Evolutionary conservation across 2,329 filamentous ascomycete genomes (phyloP).

Genomic region (Cladophialophora psammophila): DNA sequence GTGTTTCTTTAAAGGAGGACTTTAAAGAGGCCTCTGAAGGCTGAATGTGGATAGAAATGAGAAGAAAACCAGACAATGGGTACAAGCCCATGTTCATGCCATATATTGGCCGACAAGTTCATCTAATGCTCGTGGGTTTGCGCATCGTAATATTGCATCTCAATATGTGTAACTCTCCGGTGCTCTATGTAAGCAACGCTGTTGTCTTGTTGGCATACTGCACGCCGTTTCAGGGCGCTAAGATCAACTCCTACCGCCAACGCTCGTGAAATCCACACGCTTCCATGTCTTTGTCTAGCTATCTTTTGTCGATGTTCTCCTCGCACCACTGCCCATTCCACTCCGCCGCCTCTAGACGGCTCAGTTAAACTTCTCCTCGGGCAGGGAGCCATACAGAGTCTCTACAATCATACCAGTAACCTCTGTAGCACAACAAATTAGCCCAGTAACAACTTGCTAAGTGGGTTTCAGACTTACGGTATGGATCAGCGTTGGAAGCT

Average conservation of each 20-base stretch:
- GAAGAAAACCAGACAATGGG: too few species aligned
- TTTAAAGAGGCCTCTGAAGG: too few species aligned
- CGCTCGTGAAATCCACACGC: background rate
- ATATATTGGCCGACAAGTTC: too few species aligned
- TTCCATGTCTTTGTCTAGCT: background rate
- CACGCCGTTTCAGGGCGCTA: background rate
- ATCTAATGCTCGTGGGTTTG: background rate
- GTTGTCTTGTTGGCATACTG: background rate
- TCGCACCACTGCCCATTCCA: background rate
- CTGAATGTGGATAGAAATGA: too few species aligned
- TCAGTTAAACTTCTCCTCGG: conserved; percentile 36
- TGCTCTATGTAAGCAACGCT: conserved; percentile 14
- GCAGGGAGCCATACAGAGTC: conserved; percentile 56
- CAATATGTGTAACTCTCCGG: background rate
- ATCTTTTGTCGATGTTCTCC: background rate
- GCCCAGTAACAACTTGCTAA: background rate
- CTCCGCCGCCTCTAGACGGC: background rate
- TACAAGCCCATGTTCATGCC: too few species aligned
- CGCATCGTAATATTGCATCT: background rate
- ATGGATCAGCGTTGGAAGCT: conserved; percentile 86
- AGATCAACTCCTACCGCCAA: background rate
- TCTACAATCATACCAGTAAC: conserved; percentile 82
- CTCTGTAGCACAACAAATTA: conserved; percentile 37
- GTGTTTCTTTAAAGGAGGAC: too few species aligned
- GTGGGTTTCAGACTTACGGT: conserved; percentile 55